These are phyloP conservation scores for Carallia pectinifolia DNA, from an alignment of 345 rosid species.

Conservation along the genomic window DNA sequence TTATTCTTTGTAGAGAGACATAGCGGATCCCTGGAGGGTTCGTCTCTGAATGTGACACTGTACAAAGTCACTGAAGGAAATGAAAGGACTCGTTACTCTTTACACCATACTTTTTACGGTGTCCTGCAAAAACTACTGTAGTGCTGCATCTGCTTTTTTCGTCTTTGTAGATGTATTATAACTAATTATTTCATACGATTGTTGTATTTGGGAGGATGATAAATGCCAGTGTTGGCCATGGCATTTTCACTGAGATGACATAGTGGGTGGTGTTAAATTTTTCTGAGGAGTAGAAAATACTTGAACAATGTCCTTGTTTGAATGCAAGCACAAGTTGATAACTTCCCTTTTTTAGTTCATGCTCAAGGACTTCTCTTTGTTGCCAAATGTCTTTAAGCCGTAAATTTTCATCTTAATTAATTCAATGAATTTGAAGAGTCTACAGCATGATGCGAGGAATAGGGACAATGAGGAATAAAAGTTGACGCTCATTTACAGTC, in stretches of 20 bases:
- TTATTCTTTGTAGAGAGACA: constrained; percentile 56
- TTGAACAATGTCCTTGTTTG: neutral
- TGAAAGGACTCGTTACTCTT: constrained; percentile 72
- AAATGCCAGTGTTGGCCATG: too few species aligned
- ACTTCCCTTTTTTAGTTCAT: neutral
- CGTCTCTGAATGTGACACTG: constrained; percentile 74
- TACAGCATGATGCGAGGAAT: too few species aligned
- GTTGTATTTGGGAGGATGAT: too few species aligned
- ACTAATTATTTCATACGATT: too few species aligned
- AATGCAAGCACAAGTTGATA: neutral
- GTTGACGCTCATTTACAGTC: too few species aligned
- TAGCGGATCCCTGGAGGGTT: constrained; percentile 70
- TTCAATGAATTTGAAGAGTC: too few species aligned
- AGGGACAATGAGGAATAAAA: too few species aligned
- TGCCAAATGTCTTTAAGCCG: neutral
- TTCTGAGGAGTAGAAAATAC: neutral
- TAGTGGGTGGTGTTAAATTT: neutral
- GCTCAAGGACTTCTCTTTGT: too few species aligned
- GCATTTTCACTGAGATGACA: neutral
- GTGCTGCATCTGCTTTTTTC: constrained; percentile 16
- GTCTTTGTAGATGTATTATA: too few species aligned
- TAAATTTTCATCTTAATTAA: too few species aligned
- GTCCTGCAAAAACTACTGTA: constrained; percentile 71
- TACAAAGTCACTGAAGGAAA: constrained; percentile 92
- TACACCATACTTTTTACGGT: constrained; percentile 83